Percentiles rank a stretch among this genome's conserved stretches.
phyloP scores from a whole-genome alignment of 129 eudicot species.

The Escallonia rubra region DNA sequence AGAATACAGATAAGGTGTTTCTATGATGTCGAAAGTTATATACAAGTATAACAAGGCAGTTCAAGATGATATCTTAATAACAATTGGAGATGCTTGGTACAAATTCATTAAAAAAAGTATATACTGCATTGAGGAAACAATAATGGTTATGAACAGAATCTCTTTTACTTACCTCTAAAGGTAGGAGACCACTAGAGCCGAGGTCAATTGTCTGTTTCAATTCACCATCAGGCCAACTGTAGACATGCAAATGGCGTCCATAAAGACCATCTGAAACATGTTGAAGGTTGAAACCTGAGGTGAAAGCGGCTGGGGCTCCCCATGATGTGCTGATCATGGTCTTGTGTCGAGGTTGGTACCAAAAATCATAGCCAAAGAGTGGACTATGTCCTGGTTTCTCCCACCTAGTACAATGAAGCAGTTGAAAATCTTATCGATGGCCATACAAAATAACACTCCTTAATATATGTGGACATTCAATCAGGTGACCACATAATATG shows the following conservation, averaged over 20 bases:
- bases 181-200: constrained; percentile 76
- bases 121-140: background rate
- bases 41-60: too few species aligned
- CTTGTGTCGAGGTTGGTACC: constrained; percentile 95
- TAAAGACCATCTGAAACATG: constrained; percentile 87
- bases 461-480: background rate
- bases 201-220: constrained; percentile 87
- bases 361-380: constrained; percentile 81
- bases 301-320: constrained; percentile 96
- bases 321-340: constrained; percentile 96
- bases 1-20: too few species aligned
- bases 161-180: constrained; percentile 68
- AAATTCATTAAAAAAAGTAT: too few species aligned
- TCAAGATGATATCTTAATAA: background rate
- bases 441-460: too few species aligned
- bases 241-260: constrained; percentile 87
- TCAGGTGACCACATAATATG: background rate
- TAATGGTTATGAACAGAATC: background rate
- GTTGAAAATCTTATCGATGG: background rate
- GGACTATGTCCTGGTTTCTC: constrained; percentile 97
- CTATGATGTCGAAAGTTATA: too few species aligned
- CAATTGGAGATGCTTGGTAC: background rate
- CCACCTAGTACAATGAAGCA: constrained; percentile 50
- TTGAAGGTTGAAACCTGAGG: constrained; percentile 85
- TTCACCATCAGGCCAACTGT: constrained; percentile 95